Conservation (phyloP, 1,284 basidiomycete genomes). For the Leccinum brunneo-olivaceum region DNA sequence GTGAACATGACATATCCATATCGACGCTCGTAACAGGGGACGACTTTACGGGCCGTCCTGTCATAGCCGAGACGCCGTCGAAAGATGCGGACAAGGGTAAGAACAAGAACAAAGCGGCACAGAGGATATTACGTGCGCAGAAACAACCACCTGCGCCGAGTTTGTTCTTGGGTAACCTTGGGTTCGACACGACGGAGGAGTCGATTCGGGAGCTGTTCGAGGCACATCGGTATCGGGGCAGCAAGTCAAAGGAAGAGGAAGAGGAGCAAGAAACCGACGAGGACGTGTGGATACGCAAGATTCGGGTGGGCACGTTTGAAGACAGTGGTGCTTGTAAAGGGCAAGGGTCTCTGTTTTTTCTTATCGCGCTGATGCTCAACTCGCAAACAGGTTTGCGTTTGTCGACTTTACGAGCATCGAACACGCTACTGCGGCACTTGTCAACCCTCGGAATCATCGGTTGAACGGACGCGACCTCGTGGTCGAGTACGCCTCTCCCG, state of each 20-base stretch:
- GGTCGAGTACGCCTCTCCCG: conserved; percentile 83
- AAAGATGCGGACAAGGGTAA: conserved; percentile 3
- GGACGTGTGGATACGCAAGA: conserved; percentile 75
- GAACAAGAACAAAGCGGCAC: conserved; percentile 57
- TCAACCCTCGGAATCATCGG: conserved; percentile 79
- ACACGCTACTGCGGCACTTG: conserved; percentile 76
- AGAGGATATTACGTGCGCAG: conserved; percentile 75
- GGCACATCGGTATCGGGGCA: conserved; percentile 40
- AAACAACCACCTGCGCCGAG: conserved; percentile 81
- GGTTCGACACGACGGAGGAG: conserved; percentile 78
- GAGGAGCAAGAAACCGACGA: conserved; percentile 21
- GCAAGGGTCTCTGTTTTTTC: conserved; percentile 35
- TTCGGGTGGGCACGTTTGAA: conserved; percentile 93
- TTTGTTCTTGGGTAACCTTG: conserved; percentile 85
- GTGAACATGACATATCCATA: too few species aligned
- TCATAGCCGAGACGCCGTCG: conserved; percentile 12
- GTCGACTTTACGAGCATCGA: conserved; percentile 82
- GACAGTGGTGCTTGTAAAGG: conserved; percentile 94
- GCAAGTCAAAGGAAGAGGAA: conserved; percentile 24
- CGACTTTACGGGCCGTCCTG: conserved; percentile 65
- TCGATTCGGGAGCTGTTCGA: conserved; percentile 70
- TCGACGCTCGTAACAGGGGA: conserved; percentile 47
- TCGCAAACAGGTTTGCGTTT: conserved; percentile 77
- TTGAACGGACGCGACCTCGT: conserved; percentile 81
- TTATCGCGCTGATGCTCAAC: not conserved